A percentile compares a stretch with the other conserved stretches of the same genome.
Conservation (phyloP, 306 rosid genomes). For the Prunus kanzakura region DNA sequence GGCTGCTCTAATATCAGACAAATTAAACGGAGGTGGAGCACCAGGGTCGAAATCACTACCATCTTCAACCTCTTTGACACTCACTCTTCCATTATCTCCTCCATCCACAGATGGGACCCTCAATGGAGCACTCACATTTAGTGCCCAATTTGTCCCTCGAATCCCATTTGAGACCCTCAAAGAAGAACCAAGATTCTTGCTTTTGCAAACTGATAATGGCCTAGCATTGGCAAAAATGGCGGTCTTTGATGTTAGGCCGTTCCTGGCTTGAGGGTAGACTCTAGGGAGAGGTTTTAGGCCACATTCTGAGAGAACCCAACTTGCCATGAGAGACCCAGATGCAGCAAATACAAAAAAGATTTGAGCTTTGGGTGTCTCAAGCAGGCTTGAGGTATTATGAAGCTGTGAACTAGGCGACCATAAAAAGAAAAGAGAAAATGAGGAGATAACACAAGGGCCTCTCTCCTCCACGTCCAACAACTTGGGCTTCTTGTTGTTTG, state of each 20-base stretch:
- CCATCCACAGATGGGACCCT: constrained; percentile 49
- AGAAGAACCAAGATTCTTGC: constrained; percentile 18
- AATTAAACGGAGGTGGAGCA: constrained; percentile 72
- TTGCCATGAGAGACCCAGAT: constrained; percentile 67
- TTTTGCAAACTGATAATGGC: constrained; percentile 17
- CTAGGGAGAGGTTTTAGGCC: constrained; percentile 69
- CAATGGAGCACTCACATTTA: constrained; percentile 73
- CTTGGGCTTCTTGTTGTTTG: constrained; percentile 22
- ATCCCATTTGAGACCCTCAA: constrained; percentile 23
- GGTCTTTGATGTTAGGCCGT: constrained; percentile 25
- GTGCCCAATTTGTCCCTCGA: constrained; percentile 49
- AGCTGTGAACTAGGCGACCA: neutral
- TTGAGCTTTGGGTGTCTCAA: constrained; percentile 4
- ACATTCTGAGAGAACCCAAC: constrained; percentile 85
- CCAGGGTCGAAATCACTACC: constrained; percentile 61
- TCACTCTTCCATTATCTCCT: constrained; percentile 30
- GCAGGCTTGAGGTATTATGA: no score
- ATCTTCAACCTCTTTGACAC: constrained; percentile 19
- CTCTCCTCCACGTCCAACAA: constrained; percentile 36
- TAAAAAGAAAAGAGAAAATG: neutral
- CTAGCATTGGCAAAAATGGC: constrained; percentile 33
- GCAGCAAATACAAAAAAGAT: constrained; percentile 2
- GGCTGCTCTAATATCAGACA: constrained; percentile 78
- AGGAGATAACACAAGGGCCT: constrained; percentile 31
- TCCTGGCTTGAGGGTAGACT: constrained; percentile 47